These are phyloP conservation scores for Rhizoclosmatium globosum DNA, from an alignment of 192 early-diverging fungal genomes.

Conservation along the genomic window DNA sequence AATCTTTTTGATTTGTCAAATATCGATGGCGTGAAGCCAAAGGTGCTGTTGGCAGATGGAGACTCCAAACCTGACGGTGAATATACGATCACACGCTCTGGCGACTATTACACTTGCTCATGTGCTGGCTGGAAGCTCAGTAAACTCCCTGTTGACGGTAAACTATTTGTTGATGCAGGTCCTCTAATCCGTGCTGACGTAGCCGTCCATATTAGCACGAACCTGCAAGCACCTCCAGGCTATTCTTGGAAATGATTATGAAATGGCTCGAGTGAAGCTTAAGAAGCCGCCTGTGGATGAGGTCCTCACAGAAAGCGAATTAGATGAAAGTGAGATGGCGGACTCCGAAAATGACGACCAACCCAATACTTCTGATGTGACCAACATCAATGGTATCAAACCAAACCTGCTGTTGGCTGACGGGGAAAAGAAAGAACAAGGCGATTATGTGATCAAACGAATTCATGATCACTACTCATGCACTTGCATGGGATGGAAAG, in stretches of 20 bases:
- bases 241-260: slow-evolving; percentile 2
- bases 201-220: not conserved
- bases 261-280: slow-evolving; percentile 21
- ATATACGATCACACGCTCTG: not conserved
- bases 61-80: not conserved
- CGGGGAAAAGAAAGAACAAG: slow-evolving; percentile 41
- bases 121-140: slow-evolving; percentile 4
- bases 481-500: slow-evolving; percentile 52
- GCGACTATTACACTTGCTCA: not conserved
- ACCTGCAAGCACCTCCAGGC: not conserved
- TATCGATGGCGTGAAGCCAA: not conserved
- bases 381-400: slow-evolving; percentile 40
- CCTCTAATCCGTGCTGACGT: not conserved
- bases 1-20: not conserved
- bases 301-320: not conserved
- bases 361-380: slow-evolving; percentile 15
- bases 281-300: slow-evolving; percentile 9
- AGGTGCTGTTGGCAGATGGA: not conserved
- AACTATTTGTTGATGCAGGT: not conserved
- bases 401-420: slow-evolving; percentile 44
- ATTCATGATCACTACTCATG: slow-evolving; percentile 56
- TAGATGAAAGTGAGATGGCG: not conserved
- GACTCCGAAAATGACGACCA: not conserved
- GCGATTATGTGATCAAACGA: slow-evolving; percentile 52
- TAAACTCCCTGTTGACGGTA: not conserved